Conservation (phyloP, 1,139 yeast species). For the Suhomyces bribrorum region DNA sequence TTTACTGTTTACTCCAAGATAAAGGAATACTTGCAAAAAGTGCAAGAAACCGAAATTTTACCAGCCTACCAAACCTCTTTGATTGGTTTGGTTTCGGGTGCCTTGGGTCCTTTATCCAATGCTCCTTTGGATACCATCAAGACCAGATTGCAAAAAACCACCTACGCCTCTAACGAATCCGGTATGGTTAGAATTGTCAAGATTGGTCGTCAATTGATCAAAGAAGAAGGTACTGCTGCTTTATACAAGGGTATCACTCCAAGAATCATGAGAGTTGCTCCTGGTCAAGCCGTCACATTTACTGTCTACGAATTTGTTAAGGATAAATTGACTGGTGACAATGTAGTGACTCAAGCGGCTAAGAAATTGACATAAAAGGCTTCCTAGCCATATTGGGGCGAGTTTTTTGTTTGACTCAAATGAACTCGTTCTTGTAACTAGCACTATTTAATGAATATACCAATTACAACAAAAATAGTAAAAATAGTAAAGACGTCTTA, state of each 20-base stretch:
- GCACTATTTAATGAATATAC: too few relatives aligned
- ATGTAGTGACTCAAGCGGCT: slow-evolving; percentile 20
- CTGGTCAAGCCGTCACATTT: slow-evolving; percentile 98
- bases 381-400: too few relatives aligned
- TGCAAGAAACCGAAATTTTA: slow-evolving; percentile 63
- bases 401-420: too few relatives aligned
- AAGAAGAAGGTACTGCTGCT: slow-evolving; percentile 87
- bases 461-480: too few relatives aligned
- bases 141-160: slow-evolving; percentile 93
- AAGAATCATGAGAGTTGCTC: slow-evolving; percentile 98
- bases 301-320: slow-evolving; percentile 93
- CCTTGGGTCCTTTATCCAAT: slow-evolving; percentile 95
- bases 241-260: slow-evolving; percentile 97
- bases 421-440: too few relatives aligned
- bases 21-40: slow-evolving; percentile 67
- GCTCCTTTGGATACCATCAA: slow-evolving; percentile 98
- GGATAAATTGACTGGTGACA: slow-evolving; percentile 54
- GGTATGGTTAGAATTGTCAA: slow-evolving; percentile 76
- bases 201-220: slow-evolving; percentile 78
- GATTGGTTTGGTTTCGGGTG: slow-evolving; percentile 92
- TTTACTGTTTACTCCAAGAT: slow-evolving; percentile 92
- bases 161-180: slow-evolving; percentile 68
- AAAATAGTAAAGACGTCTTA: too few relatives aligned
- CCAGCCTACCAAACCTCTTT: slow-evolving; percentile 95
- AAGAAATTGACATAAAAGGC: slow-evolving; percentile 28